Evolutionary conservation across 306 rosid genomes (phyloP), one percentile per base, ranked within the genome.

Genomic region (Corylus heterophylla): DNA sequence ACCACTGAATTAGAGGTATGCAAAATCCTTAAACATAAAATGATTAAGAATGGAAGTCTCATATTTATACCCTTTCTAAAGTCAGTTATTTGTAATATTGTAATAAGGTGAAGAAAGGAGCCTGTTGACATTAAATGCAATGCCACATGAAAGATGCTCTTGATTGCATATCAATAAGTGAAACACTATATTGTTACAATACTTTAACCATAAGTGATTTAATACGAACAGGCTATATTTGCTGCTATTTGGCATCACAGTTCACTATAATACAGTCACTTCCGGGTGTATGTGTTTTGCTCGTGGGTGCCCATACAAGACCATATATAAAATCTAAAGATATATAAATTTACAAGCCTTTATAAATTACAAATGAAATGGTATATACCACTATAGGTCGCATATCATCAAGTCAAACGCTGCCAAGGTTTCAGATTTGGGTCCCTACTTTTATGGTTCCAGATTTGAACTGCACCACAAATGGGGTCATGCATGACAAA

Each of bases 31-130:
- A 18, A 39, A 37, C 8, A 17, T 0, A 14, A 14, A 5, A 37
- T 64, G 20, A 64, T 31, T 64, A 64, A 64, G 71, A 64, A 64
- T 64, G 13, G 9, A 42, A 42, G 69, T 63, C 45, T 63, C 42
- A 29, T 10, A 16, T 35, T 66, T 35, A 64, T 64, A 17, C 71
- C 37, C 48, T 35, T 37, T 12, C 71, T 64, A 8, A 37, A 64
- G 71, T 64, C 25, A 7, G 22, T 16, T 35, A 64, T 47, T 13
- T 13, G 8, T 31, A 35, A 64, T 64, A 47, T 35, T 16, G 71
- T 37, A 37, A 64, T 14, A 64, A 64, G 9, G 48, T 64, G 20
- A 64, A 64, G 71, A 35, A 64, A 64, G 71, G 49, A 37, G 47
- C 71, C 17, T 7, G 45, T 7, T 16, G 0, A 5, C 69, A 63